phyloP scores from a whole-genome alignment of 2,329 filamentous ascomycete genomes.

The Colletotrichum plurivorum region DNA sequence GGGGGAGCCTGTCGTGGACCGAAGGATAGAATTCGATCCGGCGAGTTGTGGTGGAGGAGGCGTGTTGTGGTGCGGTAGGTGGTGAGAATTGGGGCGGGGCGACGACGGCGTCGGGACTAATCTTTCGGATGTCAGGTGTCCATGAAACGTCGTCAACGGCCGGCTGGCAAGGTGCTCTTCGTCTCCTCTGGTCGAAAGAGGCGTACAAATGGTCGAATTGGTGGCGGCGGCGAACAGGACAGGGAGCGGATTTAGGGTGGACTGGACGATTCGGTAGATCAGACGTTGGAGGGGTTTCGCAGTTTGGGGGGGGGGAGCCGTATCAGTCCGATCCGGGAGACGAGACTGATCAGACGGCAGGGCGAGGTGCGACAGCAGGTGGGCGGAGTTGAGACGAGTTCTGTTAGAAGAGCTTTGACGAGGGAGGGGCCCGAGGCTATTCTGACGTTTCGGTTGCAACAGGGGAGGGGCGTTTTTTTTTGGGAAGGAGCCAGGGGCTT shows the following conservation, averaged over 20 bases:
- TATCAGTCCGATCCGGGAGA: conserved; percentile 42
- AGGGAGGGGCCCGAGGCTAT: conserved; percentile 50
- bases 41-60: conserved; percentile 20
- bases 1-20: conserved; percentile 23
- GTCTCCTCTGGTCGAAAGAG: conserved; percentile 21
- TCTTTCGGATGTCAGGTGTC: conserved; percentile 53
- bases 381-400: conserved; percentile 58
- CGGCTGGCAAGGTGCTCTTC: conserved; percentile 39
- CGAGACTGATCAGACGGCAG: conserved; percentile 46
- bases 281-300: conserved; percentile 65
- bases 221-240: conserved; percentile 43
- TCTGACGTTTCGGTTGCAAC: conserved; percentile 54
- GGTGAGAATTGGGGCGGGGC: conserved; percentile 20
- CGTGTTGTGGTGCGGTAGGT: conserved; percentile 20
- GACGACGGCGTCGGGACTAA: conserved; percentile 26
- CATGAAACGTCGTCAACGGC: conserved; percentile 55
- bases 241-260: conserved; percentile 23
- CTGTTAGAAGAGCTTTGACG: conserved; percentile 61
- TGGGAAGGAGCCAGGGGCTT: background rate
- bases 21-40: conserved; percentile 38
- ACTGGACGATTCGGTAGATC: conserved; percentile 49
- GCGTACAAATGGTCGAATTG: conserved; percentile 15
- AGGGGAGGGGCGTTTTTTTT: conserved; percentile 46
- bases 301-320: conserved; percentile 43
- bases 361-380: conserved; percentile 45